phyloP scores from a whole-genome alignment of 495 filamentous ascomycete genomes.

The Penicillium flavigenum region DNA sequence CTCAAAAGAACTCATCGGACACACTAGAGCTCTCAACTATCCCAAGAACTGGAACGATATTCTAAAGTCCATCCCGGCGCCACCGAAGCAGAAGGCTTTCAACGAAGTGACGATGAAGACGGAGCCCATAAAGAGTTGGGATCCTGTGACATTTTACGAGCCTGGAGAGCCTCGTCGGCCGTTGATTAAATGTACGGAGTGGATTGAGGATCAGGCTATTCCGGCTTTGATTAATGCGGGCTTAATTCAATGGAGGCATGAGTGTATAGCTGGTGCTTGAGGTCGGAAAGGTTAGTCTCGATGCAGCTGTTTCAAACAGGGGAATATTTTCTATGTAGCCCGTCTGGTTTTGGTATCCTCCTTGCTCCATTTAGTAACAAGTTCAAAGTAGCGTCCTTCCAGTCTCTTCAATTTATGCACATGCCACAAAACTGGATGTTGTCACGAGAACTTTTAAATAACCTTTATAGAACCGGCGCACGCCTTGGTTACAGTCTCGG shows the following conservation, averaged over 20 bases:
- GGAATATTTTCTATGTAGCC: neutral
- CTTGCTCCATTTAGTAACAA: neutral
- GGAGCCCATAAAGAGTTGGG: constrained; percentile 25
- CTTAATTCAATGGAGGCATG: constrained; percentile 11
- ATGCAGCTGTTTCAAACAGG: neutral
- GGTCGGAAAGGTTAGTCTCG: neutral
- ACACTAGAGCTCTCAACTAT: constrained; percentile 12
- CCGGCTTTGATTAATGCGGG: constrained; percentile 18
- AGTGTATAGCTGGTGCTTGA: neutral
- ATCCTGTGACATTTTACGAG: constrained; percentile 26
- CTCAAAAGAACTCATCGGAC: constrained; percentile 22
- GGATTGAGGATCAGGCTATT: constrained; percentile 29
- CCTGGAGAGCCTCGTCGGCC: constrained; percentile 20
- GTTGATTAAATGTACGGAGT: constrained; percentile 33
- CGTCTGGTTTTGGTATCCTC: neutral
- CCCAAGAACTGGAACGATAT: constrained; percentile 13
- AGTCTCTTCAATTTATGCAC: neutral
- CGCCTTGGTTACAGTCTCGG: neutral
- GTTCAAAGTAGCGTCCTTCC: neutral
- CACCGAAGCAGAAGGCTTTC: constrained; percentile 26
- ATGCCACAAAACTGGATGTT: neutral
- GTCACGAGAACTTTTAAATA: no score
- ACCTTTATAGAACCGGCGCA: no score
- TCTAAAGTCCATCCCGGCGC: constrained; percentile 11
- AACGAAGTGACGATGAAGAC: constrained; percentile 25